These are phyloP conservation scores for Exophiala viscosa DNA, from an alignment of 2,329 filamentous ascomycete species.

Conservation along the genomic window DNA sequence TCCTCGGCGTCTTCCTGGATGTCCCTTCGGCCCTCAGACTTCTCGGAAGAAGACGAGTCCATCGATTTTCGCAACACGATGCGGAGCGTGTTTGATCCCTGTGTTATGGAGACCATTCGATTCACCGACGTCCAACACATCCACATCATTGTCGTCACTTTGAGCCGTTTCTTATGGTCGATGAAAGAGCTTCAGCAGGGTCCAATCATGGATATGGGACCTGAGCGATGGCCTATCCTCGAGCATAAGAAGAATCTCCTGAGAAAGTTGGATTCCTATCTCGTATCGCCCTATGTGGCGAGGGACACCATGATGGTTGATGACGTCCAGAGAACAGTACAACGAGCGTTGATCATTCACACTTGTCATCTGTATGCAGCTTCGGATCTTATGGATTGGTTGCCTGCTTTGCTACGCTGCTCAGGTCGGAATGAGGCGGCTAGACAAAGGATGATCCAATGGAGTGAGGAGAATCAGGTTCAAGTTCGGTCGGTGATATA, in stretches of 20 bases:
- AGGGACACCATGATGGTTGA: not conserved
- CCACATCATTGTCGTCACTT: not conserved
- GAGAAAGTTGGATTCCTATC: constrained; percentile 1
- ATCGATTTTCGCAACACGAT: not conserved
- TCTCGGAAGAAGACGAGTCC: not conserved
- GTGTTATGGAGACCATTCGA: not conserved
- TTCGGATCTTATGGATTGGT: constrained; percentile 6
- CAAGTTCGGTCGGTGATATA: not conserved
- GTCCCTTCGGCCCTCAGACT: not conserved
- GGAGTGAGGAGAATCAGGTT: not conserved
- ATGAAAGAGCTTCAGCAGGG: constrained; percentile 3
- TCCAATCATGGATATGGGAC: constrained; percentile 3
- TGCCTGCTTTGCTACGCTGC: constrained; percentile 1
- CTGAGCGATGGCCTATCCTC: not conserved
- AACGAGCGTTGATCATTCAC: not conserved
- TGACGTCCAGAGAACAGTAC: not conserved
- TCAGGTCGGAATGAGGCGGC: not conserved
- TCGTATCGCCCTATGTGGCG: not conserved
- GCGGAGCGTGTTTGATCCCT: not conserved
- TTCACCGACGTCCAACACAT: constrained; percentile 3
- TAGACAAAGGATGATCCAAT: constrained; percentile 2
- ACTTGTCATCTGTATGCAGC: constrained; percentile 2
- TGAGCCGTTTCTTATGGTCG: constrained; percentile 5
- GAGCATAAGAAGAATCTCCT: constrained; percentile 4
- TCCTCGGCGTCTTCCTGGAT: constrained; percentile 3